phyloP scores from a whole-genome alignment of 371 early-diverging fungal species.

The Blastocladiella emersonii region DNA sequence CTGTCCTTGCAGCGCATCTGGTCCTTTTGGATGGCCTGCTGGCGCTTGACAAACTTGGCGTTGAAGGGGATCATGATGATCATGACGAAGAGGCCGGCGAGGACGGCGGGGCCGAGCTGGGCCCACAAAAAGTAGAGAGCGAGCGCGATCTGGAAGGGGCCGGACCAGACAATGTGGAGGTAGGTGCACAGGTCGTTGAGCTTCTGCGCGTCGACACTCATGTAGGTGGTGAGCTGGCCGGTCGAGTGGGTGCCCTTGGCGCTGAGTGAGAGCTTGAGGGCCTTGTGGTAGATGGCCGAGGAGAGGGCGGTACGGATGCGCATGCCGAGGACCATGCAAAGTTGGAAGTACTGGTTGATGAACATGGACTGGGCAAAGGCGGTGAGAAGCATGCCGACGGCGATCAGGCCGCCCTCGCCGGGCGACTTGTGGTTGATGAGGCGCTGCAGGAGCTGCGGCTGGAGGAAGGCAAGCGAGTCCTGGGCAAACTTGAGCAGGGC shows the following conservation, averaged over 20 bases:
- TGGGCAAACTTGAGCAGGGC: conserved; percentile 61
- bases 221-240: conserved; percentile 67
- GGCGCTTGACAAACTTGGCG: conserved; percentile 32
- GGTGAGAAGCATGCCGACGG: conserved; percentile 58
- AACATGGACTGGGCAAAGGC: conserved; percentile 70
- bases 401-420: conserved; percentile 19
- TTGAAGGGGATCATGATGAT: conserved; percentile 59
- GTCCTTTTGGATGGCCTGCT: conserved; percentile 58
- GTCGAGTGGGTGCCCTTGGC: conserved; percentile 68
- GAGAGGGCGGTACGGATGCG: conserved; percentile 64
- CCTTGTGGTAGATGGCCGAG: conserved; percentile 78
- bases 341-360: conserved; percentile 84
- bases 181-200: conserved; percentile 54
- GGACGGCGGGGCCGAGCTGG: conserved; percentile 68
- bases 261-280: conserved; percentile 59
- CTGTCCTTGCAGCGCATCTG: conserved; percentile 85
- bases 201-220: conserved; percentile 72
- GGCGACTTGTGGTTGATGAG: conserved; percentile 38
- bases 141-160: conserved; percentile 77
- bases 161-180: conserved; percentile 70
- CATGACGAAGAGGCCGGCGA: conserved; percentile 80
- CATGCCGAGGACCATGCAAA: conserved; percentile 61
- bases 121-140: conserved; percentile 64
- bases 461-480: conserved; percentile 70
- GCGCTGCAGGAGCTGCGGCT: conserved; percentile 59